Evolutionary conservation across 163 green algal species (phyloP), one percentile per base, ranked within the genome.

Genomic region (Scenedesmus sp.): DNA sequence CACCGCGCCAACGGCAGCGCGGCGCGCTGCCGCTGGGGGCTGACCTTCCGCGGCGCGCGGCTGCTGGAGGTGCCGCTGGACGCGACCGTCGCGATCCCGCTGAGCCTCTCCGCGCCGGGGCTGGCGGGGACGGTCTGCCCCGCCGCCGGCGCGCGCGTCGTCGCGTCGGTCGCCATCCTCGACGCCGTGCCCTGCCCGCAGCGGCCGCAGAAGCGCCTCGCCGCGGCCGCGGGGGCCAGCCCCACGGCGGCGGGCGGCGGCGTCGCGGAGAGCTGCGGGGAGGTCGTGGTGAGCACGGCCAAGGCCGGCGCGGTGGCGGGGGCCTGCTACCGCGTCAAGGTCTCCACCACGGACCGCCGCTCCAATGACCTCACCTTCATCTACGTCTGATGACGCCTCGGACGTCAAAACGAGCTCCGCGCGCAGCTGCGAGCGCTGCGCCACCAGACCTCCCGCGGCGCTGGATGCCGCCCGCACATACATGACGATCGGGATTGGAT

Each of bases 111-210:
- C 20, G 24, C 29, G 28, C 28, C 29, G 28, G n/a, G n/a, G n/a
- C n/a, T n/a, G n/a, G 64, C 26, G 28, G 56, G 9, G 36, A 64
- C 56, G 11, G 24, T 74, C 10, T 74, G 64, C 24, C 64, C 64
- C 34, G 26, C 45, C n/a, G 53, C n/a, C 10, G 64, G 64, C 20
- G 28, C 34, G 31, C 29, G 42, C 17, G 64, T 74, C 3, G 36
- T 74, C 18, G 45, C 20, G 24, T 29, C 26, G 13, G 47, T 74
- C 29, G 24, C 44, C 5, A 60, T 74, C 0, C n/a, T n/a, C n/a
- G 56, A 60, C 5, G 45, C 44, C 45, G 48, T 18, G 31, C 18
- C 14, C 17, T 74, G 26, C 24, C 28, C 20, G 51, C 45, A 18
- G 26, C 45, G 33, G 64, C 9, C 64, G 28, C 2, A 28, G 18